phyloP scores from a whole-genome alignment of 2,329 filamentous ascomycete genomes.

The Cadophora gregata region DNA sequence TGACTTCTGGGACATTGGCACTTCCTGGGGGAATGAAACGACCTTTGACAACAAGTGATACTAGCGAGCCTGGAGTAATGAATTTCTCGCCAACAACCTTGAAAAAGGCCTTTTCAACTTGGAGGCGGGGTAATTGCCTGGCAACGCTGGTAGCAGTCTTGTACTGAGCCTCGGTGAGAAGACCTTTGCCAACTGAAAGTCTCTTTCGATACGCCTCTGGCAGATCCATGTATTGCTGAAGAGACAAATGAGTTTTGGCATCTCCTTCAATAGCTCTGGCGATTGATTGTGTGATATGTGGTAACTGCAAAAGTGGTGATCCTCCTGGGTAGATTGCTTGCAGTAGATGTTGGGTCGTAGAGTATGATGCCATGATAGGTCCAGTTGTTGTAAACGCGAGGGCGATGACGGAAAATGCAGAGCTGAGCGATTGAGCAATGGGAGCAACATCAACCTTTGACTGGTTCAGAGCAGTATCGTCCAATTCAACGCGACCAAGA shows the following conservation, averaged over 20 bases:
- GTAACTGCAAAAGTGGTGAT: conserved; percentile 90
- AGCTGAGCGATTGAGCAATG: conserved; percentile 82
- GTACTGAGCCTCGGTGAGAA: conserved; percentile 80
- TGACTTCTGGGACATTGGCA: conserved; percentile 73
- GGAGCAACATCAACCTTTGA: conserved; percentile 91
- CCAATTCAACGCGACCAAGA: conserved; percentile 84
- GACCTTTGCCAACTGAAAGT: conserved; percentile 71
- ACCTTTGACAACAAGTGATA: conserved; percentile 93
- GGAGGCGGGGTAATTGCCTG: conserved; percentile 81
- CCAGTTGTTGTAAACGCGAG: conserved; percentile 85
- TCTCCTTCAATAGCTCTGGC: conserved; percentile 74
- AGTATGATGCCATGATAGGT: conserved; percentile 83
- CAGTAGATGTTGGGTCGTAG: conserved; percentile 82
- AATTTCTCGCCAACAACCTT: conserved; percentile 95
- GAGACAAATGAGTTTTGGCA: conserved; percentile 73
- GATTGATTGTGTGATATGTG: conserved; percentile 76
- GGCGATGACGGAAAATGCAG: conserved; percentile 84
- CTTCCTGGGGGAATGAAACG: conserved; percentile 90
- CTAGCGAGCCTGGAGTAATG: conserved; percentile 89
- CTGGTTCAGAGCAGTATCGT: conserved; percentile 76
- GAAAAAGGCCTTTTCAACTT: conserved; percentile 94
- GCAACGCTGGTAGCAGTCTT: conserved; percentile 76
- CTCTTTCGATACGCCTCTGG: conserved; percentile 75
- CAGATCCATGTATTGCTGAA: conserved; percentile 89
- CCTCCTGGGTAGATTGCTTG: conserved; percentile 85